Evolutionary conservation across 352 stramenopile species (phyloP).

Genomic region (Pythium utonaiense): DNA sequence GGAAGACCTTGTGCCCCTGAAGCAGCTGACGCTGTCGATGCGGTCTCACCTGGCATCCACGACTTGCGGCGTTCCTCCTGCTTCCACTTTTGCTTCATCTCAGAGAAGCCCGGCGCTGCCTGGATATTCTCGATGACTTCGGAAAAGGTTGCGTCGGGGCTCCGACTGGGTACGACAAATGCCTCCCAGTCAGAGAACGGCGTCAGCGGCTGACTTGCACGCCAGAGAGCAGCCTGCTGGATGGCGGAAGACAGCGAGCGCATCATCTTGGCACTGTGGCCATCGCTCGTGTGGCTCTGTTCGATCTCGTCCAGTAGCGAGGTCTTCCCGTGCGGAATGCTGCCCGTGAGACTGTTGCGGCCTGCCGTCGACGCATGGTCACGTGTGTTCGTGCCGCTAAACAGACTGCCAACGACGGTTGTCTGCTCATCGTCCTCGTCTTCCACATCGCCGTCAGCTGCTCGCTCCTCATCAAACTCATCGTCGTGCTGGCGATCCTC

Average conservation of each 20-base stretch:
- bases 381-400: conserved; percentile 61
- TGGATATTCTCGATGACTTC: conserved; percentile 71
- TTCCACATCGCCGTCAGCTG: conserved; percentile 45
- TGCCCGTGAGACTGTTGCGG: conserved; percentile 15
- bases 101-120: conserved; percentile 35
- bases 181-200: conserved; percentile 67
- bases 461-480: conserved; percentile 29
- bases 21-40: background rate
- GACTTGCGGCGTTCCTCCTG: conserved; percentile 66
- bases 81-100: conserved; percentile 45
- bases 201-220: conserved; percentile 64
- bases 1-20: background rate
- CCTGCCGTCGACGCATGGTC: conserved; percentile 33
- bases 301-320: conserved; percentile 72
- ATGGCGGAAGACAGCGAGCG: conserved; percentile 73
- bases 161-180: conserved; percentile 42
- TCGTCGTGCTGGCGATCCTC: conserved; percentile 55
- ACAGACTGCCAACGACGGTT: conserved; percentile 71
- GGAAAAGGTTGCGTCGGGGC: conserved; percentile 68
- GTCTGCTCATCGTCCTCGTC: conserved; percentile 79
- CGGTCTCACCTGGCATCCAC: conserved; percentile 65
- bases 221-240: conserved; percentile 74
- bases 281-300: conserved; percentile 49
- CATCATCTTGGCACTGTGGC: conserved; percentile 65
- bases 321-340: conserved; percentile 16